Conservation (phyloP, 805 yeast genomes). For the Schwanniomyces polymorphus region DNA sequence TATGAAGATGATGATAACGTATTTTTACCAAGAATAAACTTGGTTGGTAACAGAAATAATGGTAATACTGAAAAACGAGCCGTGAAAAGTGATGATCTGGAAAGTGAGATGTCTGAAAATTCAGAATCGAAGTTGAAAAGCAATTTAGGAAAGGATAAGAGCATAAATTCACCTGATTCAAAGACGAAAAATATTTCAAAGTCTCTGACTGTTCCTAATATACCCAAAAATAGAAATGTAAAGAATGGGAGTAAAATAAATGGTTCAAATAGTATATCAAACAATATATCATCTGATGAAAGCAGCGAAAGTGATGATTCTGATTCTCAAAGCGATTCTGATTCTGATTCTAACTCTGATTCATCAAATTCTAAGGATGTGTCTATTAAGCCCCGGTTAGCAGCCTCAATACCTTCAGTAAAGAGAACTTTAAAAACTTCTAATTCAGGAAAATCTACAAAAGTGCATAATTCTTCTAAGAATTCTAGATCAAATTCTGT, state of each 20-base stretch:
- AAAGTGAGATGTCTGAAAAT: neutral
- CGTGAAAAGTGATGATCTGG: neutral
- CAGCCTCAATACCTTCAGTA: constrained; percentile 6
- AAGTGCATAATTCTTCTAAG: neutral
- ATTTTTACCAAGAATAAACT: constrained; percentile 3
- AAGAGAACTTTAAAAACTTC: neutral
- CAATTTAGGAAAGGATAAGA: neutral
- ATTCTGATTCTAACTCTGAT: constrained; percentile 10
- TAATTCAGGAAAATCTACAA: neutral
- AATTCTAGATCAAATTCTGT: neutral
- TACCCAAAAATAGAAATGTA: neutral
- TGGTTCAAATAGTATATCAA: neutral
- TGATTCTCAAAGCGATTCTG: neutral
- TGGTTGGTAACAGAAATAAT: neutral
- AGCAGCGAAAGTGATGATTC: neutral
- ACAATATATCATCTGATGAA: neutral
- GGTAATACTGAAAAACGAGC: neutral
- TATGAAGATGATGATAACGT: neutral
- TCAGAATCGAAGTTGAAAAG: neutral
- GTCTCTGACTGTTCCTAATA: neutral
- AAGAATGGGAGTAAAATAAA: neutral
- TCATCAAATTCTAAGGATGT: constrained; percentile 5
- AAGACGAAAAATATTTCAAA: neutral
- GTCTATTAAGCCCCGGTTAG: constrained; percentile 7
- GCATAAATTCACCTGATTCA: neutral